These are phyloP conservation scores for Corymbia calophylla DNA, from an alignment of 441 rosid species.

Conservation along the genomic window DNA sequence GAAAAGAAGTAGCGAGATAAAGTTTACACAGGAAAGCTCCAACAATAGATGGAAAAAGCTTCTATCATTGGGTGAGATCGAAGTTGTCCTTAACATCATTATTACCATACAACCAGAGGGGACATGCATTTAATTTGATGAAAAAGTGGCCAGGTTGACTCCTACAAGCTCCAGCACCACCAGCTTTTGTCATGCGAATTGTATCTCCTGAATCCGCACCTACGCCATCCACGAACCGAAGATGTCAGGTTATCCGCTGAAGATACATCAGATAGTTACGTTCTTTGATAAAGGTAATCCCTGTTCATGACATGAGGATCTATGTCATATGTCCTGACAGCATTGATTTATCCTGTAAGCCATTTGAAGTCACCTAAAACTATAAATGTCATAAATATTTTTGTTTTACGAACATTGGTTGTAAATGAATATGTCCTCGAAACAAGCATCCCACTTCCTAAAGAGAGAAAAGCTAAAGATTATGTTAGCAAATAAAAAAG, in stretches of 20 bases:
- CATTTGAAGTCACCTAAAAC: background rate
- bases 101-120: background rate
- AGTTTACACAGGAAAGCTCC: background rate
- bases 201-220: background rate
- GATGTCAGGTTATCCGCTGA: background rate
- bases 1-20: background rate
- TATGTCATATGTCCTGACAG: background rate
- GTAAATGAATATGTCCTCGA: background rate
- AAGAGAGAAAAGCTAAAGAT: background rate
- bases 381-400: background rate
- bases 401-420: background rate
- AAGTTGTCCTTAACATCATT: background rate
- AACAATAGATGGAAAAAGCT: background rate
- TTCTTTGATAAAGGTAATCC: background rate
- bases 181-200: background rate
- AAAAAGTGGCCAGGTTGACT: slow-evolving; percentile 63
- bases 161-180: slow-evolving; percentile 6
- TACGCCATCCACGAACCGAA: background rate
- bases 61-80: background rate
- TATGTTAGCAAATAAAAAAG: background rate
- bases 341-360: background rate
- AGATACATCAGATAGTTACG: background rate
- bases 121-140: slow-evolving; percentile 66
- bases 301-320: background rate
- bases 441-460: background rate